Conservation (phyloP, 805 yeast species). For the Alloascoidea africana region DNA sequence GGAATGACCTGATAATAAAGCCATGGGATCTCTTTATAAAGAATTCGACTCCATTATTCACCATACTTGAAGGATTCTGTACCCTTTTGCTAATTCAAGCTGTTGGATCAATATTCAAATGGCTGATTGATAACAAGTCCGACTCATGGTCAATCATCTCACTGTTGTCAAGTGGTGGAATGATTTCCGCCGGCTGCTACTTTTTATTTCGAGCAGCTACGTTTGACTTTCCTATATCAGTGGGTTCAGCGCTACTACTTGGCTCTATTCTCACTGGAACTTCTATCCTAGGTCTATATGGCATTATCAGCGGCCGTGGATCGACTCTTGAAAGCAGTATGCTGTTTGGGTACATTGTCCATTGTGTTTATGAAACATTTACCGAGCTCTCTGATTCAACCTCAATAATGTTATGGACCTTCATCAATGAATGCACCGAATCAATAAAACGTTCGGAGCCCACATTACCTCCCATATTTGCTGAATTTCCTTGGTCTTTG, state of each 20-base stretch:
- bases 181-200: slow-evolving; percentile 62
- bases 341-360: slow-evolving; percentile 79
- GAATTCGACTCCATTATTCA: slow-evolving; percentile 80
- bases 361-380: slow-evolving; percentile 84
- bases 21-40: slow-evolving; percentile 62
- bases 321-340: slow-evolving; percentile 84
- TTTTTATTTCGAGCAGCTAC: slow-evolving; percentile 75
- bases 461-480: too few relatives aligned
- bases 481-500: background rate
- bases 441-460: background rate
- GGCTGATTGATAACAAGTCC: slow-evolving; percentile 44
- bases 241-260: slow-evolving; percentile 71
- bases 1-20: slow-evolving; percentile 22
- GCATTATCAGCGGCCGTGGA: slow-evolving; percentile 71
- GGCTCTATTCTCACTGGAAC: slow-evolving; percentile 78
- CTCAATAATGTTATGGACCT: slow-evolving; percentile 17
- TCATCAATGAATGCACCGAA: slow-evolving; percentile 11
- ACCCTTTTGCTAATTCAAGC: slow-evolving; percentile 86
- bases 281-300: slow-evolving; percentile 60
- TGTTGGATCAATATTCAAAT: slow-evolving; percentile 60
- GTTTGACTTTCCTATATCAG: slow-evolving; percentile 48
- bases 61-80: slow-evolving; percentile 86
- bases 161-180: slow-evolving; percentile 55
- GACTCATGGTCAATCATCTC: slow-evolving; percentile 72
- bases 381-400: slow-evolving; percentile 60